These are phyloP conservation scores for Hypoxylon sp. DNA, from an alignment of 2,329 filamentous ascomycete species.

Conservation along the genomic window DNA sequence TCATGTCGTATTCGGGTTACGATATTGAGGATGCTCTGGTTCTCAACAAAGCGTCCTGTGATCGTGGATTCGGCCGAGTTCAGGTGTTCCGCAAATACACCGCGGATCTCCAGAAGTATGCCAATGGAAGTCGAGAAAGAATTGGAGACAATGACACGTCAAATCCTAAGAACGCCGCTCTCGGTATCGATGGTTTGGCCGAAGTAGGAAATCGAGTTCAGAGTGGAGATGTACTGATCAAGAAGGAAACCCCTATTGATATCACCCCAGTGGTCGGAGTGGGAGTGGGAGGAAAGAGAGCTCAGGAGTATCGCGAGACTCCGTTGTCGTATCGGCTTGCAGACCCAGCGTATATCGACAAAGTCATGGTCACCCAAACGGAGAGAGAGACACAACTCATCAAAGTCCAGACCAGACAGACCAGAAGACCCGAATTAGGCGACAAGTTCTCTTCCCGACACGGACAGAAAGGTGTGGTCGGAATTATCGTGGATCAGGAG, in stretches of 20 bases:
- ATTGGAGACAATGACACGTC: slow-evolving; percentile 76
- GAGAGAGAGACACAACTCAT: slow-evolving; percentile 89
- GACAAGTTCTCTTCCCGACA: slow-evolving; percentile 99
- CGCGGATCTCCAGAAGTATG: slow-evolving; percentile 88
- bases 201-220: slow-evolving; percentile 86
- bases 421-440: slow-evolving; percentile 91
- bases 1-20: slow-evolving; percentile 99
- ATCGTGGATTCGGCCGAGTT: slow-evolving; percentile 94
- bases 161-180: slow-evolving; percentile 74
- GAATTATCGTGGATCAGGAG: slow-evolving; percentile 95
- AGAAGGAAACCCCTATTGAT: slow-evolving; percentile 89
- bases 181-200: slow-evolving; percentile 90
- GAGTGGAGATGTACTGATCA: slow-evolving; percentile 87
- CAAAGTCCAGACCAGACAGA: slow-evolving; percentile 97
- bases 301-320: slow-evolving; percentile 76
- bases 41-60: slow-evolving; percentile 94
- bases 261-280: slow-evolving; percentile 80
- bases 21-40: slow-evolving; percentile 99
- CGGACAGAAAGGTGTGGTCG: slow-evolving; percentile 97
- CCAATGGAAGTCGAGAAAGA: slow-evolving; percentile 81
- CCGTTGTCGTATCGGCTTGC: slow-evolving; percentile 85
- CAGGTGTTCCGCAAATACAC: slow-evolving; percentile 98
- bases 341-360: slow-evolving; percentile 92
- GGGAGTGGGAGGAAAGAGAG: slow-evolving; percentile 72
- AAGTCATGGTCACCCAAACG: slow-evolving; percentile 92